A percentile compares a stretch with the other conserved stretches of the same genome.
Evolutionary conservation across 2,329 filamentous ascomycete species (phyloP).

Genomic region (Dothidotthia symphoricarpi): DNA sequence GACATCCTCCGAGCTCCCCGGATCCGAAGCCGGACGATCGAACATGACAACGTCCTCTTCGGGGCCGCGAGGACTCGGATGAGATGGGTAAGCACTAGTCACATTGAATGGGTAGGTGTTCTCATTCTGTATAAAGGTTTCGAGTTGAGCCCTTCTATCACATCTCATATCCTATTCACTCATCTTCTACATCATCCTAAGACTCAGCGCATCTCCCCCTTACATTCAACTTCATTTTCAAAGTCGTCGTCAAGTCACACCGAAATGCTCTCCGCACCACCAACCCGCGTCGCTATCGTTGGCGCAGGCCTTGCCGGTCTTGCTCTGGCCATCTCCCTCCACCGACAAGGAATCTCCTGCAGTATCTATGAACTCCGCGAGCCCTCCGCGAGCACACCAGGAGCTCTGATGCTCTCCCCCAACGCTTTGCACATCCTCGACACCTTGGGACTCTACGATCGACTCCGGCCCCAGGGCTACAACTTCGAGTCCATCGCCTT

Average conservation of each 20-base stretch:
- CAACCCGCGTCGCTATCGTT: conserved; percentile 45
- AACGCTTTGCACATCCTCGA: conserved; percentile 54
- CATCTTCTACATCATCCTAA: too few species aligned
- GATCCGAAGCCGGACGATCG: too few species aligned
- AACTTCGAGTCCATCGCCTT: conserved; percentile 51
- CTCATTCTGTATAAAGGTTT: too few species aligned
- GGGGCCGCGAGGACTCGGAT: too few species aligned
- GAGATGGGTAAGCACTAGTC: too few species aligned
- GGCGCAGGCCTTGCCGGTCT: conserved; percentile 54
- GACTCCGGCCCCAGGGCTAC: conserved; percentile 47
- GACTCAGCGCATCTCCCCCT: neutral
- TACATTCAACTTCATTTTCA: neutral
- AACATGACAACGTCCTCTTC: too few species aligned
- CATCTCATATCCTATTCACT: too few species aligned
- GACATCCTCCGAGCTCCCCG: too few species aligned
- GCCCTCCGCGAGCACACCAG: conserved; percentile 27
- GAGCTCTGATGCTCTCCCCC: conserved; percentile 56
- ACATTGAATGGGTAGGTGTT: too few species aligned
- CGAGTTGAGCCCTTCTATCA: too few species aligned
- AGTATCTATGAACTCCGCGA: conserved; percentile 32
- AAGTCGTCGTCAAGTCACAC: neutral
- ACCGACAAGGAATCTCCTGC: conserved; percentile 51
- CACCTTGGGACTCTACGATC: conserved; percentile 49
- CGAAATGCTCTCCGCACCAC: conserved; percentile 8
- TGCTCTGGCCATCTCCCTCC: conserved; percentile 55